A percentile compares a stretch with the other conserved stretches of the same genome.
phyloP scores from a whole-genome alignment of 306 rosid species.

The Dryas octopetala region DNA sequence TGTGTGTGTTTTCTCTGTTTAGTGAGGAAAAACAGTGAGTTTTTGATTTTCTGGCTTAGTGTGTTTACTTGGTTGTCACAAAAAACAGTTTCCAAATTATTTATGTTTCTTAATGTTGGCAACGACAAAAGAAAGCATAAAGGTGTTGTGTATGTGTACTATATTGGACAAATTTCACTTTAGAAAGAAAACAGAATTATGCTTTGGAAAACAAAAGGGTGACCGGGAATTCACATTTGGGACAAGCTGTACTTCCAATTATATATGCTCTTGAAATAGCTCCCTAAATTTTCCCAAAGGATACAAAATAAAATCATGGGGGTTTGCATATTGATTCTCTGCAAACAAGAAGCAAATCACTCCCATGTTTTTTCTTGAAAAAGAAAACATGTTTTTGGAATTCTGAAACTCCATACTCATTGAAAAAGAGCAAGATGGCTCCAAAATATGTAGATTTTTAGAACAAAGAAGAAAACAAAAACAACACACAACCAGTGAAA shows the following conservation, averaged over 20 bases:
- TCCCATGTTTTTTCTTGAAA: no score
- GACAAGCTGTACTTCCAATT: neutral
- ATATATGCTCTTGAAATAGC: neutral
- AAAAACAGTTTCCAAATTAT: neutral
- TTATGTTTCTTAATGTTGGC: constrained; percentile 22
- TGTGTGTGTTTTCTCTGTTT: neutral
- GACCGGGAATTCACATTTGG: neutral
- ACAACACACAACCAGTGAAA: neutral
- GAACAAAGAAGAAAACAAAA: no score
- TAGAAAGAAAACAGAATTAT: neutral
- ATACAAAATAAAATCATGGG: neutral
- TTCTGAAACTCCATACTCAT: no score
- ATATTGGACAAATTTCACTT: neutral
- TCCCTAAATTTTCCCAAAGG: neutral
- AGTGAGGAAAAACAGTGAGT: neutral
- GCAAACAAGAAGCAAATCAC: no score
- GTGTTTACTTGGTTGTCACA: neutral
- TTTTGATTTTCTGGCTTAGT: neutral
- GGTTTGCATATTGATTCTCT: no score
- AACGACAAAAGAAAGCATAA: constrained; percentile 5
- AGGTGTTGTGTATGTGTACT: neutral
- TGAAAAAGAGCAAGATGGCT: no score
- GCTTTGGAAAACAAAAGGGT: neutral
- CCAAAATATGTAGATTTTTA: no score
- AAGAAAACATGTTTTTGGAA: no score